phyloP scores from a whole-genome alignment of 805 yeast species.

The Myxozyma mucilagina region DNA sequence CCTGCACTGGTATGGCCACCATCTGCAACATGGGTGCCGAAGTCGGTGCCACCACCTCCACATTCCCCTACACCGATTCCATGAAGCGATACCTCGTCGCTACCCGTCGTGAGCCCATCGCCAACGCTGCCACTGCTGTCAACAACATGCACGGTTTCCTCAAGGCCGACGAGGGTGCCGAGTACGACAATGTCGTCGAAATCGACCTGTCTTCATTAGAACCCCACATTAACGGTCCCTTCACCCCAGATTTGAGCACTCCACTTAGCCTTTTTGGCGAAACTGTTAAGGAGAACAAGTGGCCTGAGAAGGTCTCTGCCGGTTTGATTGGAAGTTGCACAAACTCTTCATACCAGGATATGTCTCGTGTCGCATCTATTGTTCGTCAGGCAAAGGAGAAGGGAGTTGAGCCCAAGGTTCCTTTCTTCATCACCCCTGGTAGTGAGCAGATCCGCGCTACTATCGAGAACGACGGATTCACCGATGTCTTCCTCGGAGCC shows the following conservation, averaged over 20 bases:
- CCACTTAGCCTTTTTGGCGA: conserved; percentile 86
- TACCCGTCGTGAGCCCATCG: conserved; percentile 82
- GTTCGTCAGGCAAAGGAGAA: conserved; percentile 86
- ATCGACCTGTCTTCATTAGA: conserved; percentile 85
- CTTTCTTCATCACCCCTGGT: conserved; percentile 95
- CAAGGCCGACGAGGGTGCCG: conserved; percentile 87
- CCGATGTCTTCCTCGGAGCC: conserved; percentile 81
- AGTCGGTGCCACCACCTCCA: conserved; percentile 97
- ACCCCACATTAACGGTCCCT: conserved; percentile 97
- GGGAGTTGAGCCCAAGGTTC: conserved; percentile 88
- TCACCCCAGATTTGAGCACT: conserved; percentile 96
- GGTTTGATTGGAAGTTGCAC: conserved; percentile 99
- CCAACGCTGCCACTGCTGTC: conserved; percentile 74
- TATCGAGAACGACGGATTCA: conserved; percentile 92
- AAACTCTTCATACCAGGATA: conserved; percentile 96
- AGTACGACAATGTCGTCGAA: conserved; percentile 91
- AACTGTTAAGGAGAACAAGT: conserved; percentile 77
- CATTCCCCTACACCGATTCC: conserved; percentile 92
- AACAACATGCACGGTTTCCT: conserved; percentile 56
- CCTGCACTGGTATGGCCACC: conserved; percentile 99
- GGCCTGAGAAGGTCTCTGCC: conserved; percentile 92
- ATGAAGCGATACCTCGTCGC: conserved; percentile 84
- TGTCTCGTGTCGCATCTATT: conserved; percentile 94
- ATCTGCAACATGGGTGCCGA: conserved; percentile 99
- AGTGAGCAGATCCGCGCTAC: conserved; percentile 98